A percentile compares a stretch with the other conserved stretches of the same genome.
These are phyloP conservation scores for Fusarium floridanum DNA, from an alignment of 2,329 filamentous ascomycete species.

Conservation along the genomic window DNA sequence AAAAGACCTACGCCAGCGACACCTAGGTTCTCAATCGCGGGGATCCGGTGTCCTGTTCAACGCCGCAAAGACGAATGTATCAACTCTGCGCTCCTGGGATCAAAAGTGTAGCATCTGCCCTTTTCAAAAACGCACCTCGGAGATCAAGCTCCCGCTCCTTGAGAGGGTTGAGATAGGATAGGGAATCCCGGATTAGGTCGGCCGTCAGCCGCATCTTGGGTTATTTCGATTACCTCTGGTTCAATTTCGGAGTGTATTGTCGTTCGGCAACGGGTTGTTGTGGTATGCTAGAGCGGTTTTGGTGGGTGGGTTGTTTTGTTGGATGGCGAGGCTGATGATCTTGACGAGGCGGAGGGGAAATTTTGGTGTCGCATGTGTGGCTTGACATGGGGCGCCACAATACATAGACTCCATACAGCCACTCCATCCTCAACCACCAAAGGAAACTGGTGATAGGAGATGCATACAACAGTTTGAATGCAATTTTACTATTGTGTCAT, in stretches of 20 bases:
- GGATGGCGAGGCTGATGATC: slow-evolving; percentile 49
- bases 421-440: background rate
- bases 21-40: slow-evolving; percentile 96
- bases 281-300: background rate
- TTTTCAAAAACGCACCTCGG: slow-evolving; percentile 95
- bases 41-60: slow-evolving; percentile 94
- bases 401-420: slow-evolving; percentile 12
- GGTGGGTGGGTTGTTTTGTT: slow-evolving; percentile 27
- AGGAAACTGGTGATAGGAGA: background rate
- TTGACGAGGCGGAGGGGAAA: slow-evolving; percentile 50
- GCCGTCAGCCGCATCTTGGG: slow-evolving; percentile 90
- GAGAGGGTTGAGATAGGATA: slow-evolving; percentile 98
- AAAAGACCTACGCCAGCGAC: slow-evolving; percentile 81
- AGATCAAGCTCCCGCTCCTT: slow-evolving; percentile 99
- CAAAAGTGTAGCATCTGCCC: slow-evolving; percentile 92
- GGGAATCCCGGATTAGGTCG: slow-evolving; percentile 92
- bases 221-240: slow-evolving; percentile 47
- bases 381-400: slow-evolving; percentile 33
- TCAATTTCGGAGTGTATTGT: slow-evolving; percentile 1
- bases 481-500: background rate
- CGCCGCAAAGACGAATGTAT: slow-evolving; percentile 70
- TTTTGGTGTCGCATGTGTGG: slow-evolving; percentile 44
- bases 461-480: too few relatives aligned
- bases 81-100: slow-evolving; percentile 76
- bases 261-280: background rate